These are phyloP conservation scores for Vigna trinervia DNA, from an alignment of 306 rosid genomes.

Conservation along the genomic window DNA sequence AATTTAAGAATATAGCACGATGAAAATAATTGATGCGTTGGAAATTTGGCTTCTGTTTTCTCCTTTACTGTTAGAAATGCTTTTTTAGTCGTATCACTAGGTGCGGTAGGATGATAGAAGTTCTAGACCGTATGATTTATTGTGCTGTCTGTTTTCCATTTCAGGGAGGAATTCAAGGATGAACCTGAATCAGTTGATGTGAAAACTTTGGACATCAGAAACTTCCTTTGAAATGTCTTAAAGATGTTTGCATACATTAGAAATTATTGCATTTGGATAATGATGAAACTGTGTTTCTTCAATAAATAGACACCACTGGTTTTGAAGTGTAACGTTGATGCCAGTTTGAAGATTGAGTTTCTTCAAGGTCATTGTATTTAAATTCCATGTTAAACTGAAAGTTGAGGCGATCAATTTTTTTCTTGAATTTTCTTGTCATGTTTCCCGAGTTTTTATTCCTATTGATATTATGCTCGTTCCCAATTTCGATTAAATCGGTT, in stretches of 20 bases:
- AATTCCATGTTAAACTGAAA: conserved; percentile 45
- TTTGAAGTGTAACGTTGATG: conserved; percentile 49
- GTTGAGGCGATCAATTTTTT: conserved; percentile 34
- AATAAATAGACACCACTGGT: conserved; percentile 65
- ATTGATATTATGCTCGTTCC: conserved; percentile 16
- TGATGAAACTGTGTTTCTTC: conserved; percentile 55
- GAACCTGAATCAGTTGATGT: conserved; percentile 60
- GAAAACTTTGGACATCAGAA: conserved; percentile 88
- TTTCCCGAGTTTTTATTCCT: background rate
- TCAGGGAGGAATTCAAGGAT: conserved; percentile 98
- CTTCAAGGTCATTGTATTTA: conserved; percentile 41
- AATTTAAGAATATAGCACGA: background rate
- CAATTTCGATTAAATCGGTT: conserved; percentile 18
- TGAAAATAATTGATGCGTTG: conserved; percentile 10
- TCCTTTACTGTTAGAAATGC: conserved; percentile 2
- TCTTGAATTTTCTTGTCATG: background rate
- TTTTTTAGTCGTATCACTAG: background rate
- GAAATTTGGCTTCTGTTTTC: conserved; percentile 15
- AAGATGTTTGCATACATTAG: conserved; percentile 48
- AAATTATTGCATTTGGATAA: conserved; percentile 51
- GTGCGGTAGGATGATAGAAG: conserved; percentile 1
- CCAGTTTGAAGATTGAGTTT: conserved; percentile 48
- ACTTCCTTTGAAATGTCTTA: conserved; percentile 63
- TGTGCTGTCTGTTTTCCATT: conserved; percentile 39
- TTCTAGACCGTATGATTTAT: conserved; percentile 23